Conservation (phyloP, 208 protist genomes). For the Acanthamoeba triangularis region DNA sequence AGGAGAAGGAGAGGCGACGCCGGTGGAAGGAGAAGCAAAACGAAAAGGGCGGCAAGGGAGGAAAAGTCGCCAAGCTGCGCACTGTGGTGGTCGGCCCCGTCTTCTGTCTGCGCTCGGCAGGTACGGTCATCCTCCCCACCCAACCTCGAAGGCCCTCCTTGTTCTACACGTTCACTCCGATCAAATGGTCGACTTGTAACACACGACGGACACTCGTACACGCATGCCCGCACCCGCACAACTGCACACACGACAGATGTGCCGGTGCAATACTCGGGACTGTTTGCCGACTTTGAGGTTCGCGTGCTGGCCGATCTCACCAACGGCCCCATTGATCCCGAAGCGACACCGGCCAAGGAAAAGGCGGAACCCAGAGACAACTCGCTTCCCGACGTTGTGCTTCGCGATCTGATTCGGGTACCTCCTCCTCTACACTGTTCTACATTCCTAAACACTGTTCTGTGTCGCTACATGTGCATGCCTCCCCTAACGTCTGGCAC, state of each 20-base stretch:
- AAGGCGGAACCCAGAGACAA: not conserved
- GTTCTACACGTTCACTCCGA: too few relatives aligned
- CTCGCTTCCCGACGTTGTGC: not conserved
- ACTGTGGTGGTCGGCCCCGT: not conserved
- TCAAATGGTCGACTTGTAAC: too few relatives aligned
- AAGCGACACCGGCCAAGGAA: not conserved
- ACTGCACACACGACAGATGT: not conserved
- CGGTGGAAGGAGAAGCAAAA: not conserved
- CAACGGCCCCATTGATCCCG: not conserved
- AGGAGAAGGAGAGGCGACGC: not conserved
- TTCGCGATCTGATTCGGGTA: conserved; percentile 7
- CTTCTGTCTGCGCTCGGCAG: conserved; percentile 8
- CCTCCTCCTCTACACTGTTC: too few relatives aligned
- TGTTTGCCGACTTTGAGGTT: not conserved
- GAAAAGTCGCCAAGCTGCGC: not conserved
- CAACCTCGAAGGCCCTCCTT: too few relatives aligned
- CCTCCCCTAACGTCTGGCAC: not conserved
- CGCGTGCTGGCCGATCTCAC: not conserved
- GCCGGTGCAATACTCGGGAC: not conserved
- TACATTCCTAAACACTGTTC: too few relatives aligned
- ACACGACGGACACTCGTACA: too few relatives aligned
- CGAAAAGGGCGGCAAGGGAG: not conserved
- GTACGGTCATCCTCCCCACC: too few relatives aligned
- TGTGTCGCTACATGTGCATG: too few relatives aligned
- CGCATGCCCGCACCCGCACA: too few relatives aligned